A percentile compares a stretch with the other conserved stretches of the same genome.
phyloP scores from a whole-genome alignment of 2,329 filamentous ascomycete species.

The Alternaria infectoria region DNA sequence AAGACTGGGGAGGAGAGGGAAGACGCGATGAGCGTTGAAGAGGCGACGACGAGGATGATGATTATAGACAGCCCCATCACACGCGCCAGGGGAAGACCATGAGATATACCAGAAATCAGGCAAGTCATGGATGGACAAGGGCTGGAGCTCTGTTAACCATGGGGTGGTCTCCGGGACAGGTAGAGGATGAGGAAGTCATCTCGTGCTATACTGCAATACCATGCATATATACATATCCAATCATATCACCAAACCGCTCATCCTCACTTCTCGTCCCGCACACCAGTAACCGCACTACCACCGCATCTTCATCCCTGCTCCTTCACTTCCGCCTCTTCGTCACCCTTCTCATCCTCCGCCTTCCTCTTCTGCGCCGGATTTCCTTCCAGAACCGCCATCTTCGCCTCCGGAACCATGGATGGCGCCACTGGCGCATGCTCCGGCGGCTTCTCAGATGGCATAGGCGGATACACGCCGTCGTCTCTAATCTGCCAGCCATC shows the following conservation, averaged over 20 bases:
- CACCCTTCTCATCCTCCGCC: constrained; percentile 7
- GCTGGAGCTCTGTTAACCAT: not conserved
- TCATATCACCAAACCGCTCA: not conserved
- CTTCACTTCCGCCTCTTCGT: constrained; percentile 5
- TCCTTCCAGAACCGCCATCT: constrained; percentile 10
- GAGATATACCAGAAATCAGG: accelerated
- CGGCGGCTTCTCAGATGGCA: constrained; percentile 30
- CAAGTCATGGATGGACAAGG: not conserved
- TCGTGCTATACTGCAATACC: not conserved
- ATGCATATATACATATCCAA: not conserved
- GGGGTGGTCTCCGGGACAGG: not conserved
- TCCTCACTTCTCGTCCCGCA: not conserved
- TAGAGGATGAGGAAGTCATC: not conserved
- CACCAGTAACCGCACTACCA: not conserved
- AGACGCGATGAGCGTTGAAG: not conserved
- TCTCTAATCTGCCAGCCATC: constrained; percentile 66
- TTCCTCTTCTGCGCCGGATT: constrained; percentile 33
- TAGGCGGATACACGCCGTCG: constrained; percentile 38
- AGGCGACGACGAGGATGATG: not conserved
- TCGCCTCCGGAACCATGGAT: not conserved
- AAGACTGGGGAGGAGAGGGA: not conserved
- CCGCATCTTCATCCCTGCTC: not conserved
- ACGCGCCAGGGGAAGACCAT: not conserved
- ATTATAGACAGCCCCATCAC: not conserved
- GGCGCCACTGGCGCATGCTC: constrained; percentile 17